phyloP scores from a whole-genome alignment of 495 filamentous ascomycete genomes.

The Talaromyces borbonicus region DNA sequence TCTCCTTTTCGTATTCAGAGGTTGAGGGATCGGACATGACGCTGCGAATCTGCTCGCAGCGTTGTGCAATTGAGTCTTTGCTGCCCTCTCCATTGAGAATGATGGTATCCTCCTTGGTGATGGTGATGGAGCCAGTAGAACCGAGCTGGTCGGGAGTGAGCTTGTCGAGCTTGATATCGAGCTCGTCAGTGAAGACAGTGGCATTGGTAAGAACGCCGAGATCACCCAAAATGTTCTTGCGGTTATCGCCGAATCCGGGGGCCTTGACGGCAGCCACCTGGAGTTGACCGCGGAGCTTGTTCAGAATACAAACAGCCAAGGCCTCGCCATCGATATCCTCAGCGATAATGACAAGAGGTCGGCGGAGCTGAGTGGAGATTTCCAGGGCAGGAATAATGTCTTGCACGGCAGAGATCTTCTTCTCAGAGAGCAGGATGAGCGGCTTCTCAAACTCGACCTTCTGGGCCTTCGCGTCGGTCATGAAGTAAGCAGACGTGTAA shows the following conservation, averaged over 20 bases:
- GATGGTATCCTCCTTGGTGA: constrained; percentile 99
- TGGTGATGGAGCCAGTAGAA: constrained; percentile 94
- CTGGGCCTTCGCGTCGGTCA: constrained; percentile 95
- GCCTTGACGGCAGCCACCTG: constrained; percentile 98
- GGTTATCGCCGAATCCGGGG: constrained; percentile 98
- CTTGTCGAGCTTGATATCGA: constrained; percentile 98
- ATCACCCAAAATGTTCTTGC: constrained; percentile 98
- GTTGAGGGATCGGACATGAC: constrained; percentile 89
- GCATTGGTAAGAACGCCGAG: constrained; percentile 91
- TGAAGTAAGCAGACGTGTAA: constrained; percentile 98
- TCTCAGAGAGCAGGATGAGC: constrained; percentile 94
- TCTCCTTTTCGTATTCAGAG: constrained; percentile 99
- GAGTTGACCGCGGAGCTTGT: constrained; percentile 98
- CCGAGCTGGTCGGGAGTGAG: constrained; percentile 91
- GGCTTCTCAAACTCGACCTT: constrained; percentile 99
- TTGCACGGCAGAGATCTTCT: constrained; percentile 98
- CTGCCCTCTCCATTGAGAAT: constrained; percentile 93
- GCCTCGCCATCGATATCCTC: constrained; percentile 99
- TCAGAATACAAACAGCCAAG: constrained; percentile 95
- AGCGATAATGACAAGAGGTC: constrained; percentile 94
- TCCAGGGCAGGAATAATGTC: constrained; percentile 98
- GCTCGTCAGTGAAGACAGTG: constrained; percentile 95
- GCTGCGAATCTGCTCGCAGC: constrained; percentile 97
- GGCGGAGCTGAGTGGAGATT: constrained; percentile 87
- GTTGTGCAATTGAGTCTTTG: constrained; percentile 89